A percentile compares a stretch with the other conserved stretches of the same genome.
Evolutionary conservation across 257 asterid species (phyloP).

Genomic region (Solanum habrochaites): DNA sequence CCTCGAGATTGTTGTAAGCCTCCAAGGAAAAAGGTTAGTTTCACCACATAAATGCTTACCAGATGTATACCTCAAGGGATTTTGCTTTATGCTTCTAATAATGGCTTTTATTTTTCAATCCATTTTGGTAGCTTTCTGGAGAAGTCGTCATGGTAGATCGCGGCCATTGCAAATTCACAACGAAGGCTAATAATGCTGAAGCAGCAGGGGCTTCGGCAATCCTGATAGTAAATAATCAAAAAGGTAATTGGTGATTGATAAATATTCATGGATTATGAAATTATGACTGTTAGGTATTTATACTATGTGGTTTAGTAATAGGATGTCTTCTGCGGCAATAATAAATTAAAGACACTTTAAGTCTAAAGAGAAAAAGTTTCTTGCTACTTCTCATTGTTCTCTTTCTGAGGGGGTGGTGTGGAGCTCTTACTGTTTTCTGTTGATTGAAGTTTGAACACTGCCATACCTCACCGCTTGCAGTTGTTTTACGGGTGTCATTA

Average conservation of each 20-base stretch:
- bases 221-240: slow-evolving; percentile 75
- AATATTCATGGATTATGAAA: not conserved
- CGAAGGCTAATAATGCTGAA: slow-evolving; percentile 73
- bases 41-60: not conserved
- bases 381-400: not conserved
- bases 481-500: slow-evolving; percentile 3
- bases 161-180: slow-evolving; percentile 75
- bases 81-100: not conserved
- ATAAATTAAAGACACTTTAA: not conserved
- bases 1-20: slow-evolving; percentile 70
- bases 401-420: not conserved
- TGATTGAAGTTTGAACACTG: not conserved
- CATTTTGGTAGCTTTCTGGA: slow-evolving; percentile 49
- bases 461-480: not conserved
- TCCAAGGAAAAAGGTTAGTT: slow-evolving; percentile 46
- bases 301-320: not conserved
- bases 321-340: not conserved
- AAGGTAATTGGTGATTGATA: slow-evolving; percentile 31
- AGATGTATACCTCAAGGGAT: not conserved
- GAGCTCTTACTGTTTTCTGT: not conserved
- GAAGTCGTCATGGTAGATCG: slow-evolving; percentile 76
- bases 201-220: slow-evolving; percentile 93
- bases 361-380: not conserved
- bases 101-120: not conserved
- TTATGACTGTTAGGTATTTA: not conserved